These are phyloP conservation scores for Thraustochytrium striatum DNA, from an alignment of 352 stramenopile species.

Conservation along the genomic window DNA sequence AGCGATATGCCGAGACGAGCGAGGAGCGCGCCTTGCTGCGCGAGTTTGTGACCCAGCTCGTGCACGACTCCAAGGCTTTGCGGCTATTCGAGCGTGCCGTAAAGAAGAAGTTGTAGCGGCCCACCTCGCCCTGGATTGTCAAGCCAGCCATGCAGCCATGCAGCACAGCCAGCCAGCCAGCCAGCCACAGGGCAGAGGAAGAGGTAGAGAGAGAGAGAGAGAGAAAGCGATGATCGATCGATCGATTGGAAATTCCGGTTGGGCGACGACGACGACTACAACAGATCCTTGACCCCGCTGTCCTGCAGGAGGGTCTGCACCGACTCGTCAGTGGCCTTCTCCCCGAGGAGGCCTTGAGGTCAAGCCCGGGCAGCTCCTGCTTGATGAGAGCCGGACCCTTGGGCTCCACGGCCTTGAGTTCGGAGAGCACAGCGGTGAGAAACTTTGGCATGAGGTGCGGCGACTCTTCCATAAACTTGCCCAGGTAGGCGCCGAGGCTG, in stretches of 20 bases:
- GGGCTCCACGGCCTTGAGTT: not conserved
- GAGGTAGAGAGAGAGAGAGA: no score
- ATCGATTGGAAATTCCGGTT: no score
- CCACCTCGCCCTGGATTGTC: no score
- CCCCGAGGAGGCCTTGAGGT: conserved; percentile 11
- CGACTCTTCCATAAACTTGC: conserved; percentile 34
- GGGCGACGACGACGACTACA: no score
- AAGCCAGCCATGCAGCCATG: no score
- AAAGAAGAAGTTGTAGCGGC: not conserved
- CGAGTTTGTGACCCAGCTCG: conserved; percentile 12
- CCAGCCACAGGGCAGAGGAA: no score
- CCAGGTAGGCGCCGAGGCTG: not conserved
- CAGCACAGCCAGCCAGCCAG: no score
- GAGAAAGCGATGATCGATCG: no score
- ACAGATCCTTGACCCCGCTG: not conserved
- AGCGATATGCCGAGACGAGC: conserved; percentile 18
- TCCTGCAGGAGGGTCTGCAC: not conserved
- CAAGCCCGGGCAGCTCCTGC: not conserved
- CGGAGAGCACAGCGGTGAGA: not conserved
- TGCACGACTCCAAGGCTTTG: conserved; percentile 9
- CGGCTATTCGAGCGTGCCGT: conserved; percentile 14
- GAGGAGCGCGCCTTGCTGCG: conserved; percentile 17
- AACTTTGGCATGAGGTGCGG: conserved; percentile 13
- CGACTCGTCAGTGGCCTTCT: conserved; percentile 9
- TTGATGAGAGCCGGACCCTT: not conserved